Evolutionary conservation across 768 basidiomycete genomes (phyloP).

Genomic region (Psilocybe cyanescens): DNA sequence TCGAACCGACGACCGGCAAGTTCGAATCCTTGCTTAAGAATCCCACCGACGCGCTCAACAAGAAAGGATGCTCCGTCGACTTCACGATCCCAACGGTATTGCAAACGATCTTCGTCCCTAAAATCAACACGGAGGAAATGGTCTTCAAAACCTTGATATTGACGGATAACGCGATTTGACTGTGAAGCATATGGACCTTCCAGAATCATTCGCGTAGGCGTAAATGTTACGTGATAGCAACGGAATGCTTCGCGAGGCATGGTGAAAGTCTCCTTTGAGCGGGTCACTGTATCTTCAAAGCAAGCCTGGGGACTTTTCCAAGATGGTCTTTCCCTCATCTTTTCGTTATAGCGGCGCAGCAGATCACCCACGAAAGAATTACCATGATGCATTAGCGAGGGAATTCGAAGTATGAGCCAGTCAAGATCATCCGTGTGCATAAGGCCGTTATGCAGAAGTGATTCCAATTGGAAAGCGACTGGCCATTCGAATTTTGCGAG

Average conservation of each 20-base stretch:
- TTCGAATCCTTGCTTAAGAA: constrained; percentile 65
- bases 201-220: constrained; percentile 72
- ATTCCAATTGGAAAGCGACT: constrained; percentile 79
- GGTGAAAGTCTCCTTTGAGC: constrained; percentile 32
- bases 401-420: constrained; percentile 47
- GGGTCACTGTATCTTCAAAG: constrained; percentile 37
- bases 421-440: constrained; percentile 64
- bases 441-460: constrained; percentile 62
- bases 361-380: constrained; percentile 44
- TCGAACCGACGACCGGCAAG: constrained; percentile 76
- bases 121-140: constrained; percentile 85
- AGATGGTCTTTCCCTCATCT: constrained; percentile 44
- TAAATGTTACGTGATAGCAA: constrained; percentile 79
- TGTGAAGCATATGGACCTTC: constrained; percentile 80
- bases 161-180: constrained; percentile 81
- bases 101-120: constrained; percentile 80
- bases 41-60: constrained; percentile 57
- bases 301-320: constrained; percentile 46
- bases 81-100: constrained; percentile 71
- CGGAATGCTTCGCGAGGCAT: constrained; percentile 44
- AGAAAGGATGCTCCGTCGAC: constrained; percentile 64
- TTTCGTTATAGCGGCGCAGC: constrained; percentile 58
- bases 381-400: constrained; percentile 37
- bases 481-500: constrained; percentile 59
- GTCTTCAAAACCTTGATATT: constrained; percentile 61